Base-by-base conservation (phyloP, 352 stramenopile species). In the Phytopythium vexans region DNA sequence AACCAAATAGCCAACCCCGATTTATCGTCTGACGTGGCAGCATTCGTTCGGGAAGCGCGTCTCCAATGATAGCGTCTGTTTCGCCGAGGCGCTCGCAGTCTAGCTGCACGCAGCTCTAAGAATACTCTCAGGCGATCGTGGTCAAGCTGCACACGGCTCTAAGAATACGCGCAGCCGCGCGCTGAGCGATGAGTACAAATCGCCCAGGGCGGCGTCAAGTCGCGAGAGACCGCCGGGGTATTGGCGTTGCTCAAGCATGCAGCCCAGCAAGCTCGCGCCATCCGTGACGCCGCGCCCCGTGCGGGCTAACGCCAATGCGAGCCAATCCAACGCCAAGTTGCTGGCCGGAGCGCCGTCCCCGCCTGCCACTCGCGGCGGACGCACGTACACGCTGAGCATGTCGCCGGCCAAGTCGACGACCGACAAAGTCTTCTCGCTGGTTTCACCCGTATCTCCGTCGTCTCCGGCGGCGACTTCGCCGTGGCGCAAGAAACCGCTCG, bases 401-500 rank as follows among this genome's bases (percentile, higher is more conserved):
- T 88, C 79, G 32, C 76, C 79, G 2, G 60, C 76, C 60, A 86
- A 86, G 51, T 47, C 70, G 4, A 44, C 37, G 6, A 41, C 55
- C 16, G 48, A 15, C 15, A 72, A 65, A 43, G 44, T 49, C 11
- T 44, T 48, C 41, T 50, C 47, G 31, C 37, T 60, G 35, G 32
- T 2, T 34, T 16, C 44, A 56, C n/a, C 46, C 12, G 21, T 31
- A 5, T 11, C 36, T 27, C 44, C 56, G 32, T 54, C 46, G 21
- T 59, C 68, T 1, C 50, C 74, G 3, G 54, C 63, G 9, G 59
- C 61, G 0, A 41, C 55, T 37, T 47, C 56, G 8, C 38, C 67
- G 21, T 56, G 67, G 49, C 70, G 76, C 4, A 87, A 86, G 66
- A 89, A 86, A 53, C 75, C 66, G 48, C 37, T 91, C 45, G 82